Base-by-base conservation (phyloP, 176 grass and related monocot species). In the Oryza glumipatula region DNA sequence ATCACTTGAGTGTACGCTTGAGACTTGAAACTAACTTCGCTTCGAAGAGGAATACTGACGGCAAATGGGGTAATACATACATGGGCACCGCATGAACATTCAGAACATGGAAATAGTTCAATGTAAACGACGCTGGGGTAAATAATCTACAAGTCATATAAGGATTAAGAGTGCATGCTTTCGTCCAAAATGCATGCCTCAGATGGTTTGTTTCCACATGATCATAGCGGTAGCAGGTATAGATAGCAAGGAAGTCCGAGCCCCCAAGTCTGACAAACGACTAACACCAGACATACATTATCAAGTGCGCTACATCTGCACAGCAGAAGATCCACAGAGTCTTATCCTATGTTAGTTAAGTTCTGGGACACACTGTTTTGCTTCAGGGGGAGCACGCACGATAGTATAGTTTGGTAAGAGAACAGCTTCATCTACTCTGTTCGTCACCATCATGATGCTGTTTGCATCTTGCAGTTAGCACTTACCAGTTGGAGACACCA, bases 401-500 rank as follows among this genome's bases (percentile, higher is more conserved):
- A 83, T 79, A 83, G 65, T 80, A 91, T 58, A 38, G 26, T 76
- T 79, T 76, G 43, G 76, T 87, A 66, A 76, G 80, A 24, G 70
- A 68, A 76, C 70, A 54, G 68, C 16, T 67, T 85, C 77, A 26
- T 70, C 80, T 84, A 84, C 32, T 70, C 49, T 64, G 54, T 83
- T 84, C 70, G 54, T 80, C 85, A 76, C 76, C 89, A 85, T 77
- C 69, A 54, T 12, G 36, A 75, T 83, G 76, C 66, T 19, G 14
- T 17, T 49, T 51, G 73, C 66, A 82, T 64, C 73, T 68, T 54
- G 73, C 24, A 3, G 45, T 28, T 45, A 75, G 45, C 80, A 80
- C 48, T 87, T 80, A 87, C 89, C 85, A 91, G 76, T 74, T 84
- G 65, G 85, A 84, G 78, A 91, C 76, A 44, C 80, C 89, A 23